phyloP scores from a whole-genome alignment of 805 yeast genomes.

The Starmerella apis region DNA sequence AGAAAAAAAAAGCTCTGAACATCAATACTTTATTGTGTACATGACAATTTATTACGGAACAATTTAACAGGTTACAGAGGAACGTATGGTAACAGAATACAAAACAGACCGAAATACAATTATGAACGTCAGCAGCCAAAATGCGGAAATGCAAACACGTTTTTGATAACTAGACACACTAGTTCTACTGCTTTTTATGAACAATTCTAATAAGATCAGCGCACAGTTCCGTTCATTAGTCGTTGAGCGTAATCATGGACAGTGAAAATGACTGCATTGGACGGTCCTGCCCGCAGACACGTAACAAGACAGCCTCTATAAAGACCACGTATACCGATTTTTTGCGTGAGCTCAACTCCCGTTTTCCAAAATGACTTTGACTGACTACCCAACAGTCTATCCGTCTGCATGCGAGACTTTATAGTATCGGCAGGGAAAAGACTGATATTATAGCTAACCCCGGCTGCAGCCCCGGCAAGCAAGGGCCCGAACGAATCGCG shows the following conservation, averaged over 20 bases:
- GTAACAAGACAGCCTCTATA: constrained; percentile 84
- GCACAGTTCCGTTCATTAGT: background rate
- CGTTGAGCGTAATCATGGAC: constrained; percentile 46
- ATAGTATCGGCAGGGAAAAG: constrained; percentile 86
- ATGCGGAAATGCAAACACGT: too few species aligned
- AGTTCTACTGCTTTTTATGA: too few species aligned
- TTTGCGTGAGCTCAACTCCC: constrained; percentile 34
- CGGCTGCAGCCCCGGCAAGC: constrained; percentile 77
- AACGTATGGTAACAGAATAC: too few species aligned
- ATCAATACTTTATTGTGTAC: too few species aligned
- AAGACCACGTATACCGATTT: constrained; percentile 58
- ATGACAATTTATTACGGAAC: too few species aligned
- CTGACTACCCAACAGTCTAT: constrained; percentile 33
- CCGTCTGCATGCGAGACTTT: constrained; percentile 75
- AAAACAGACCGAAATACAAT: too few species aligned
- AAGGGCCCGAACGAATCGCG: constrained; percentile 34
- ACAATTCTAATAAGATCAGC: too few species aligned
- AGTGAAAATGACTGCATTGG: constrained; percentile 78
- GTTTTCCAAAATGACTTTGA: constrained; percentile 34
- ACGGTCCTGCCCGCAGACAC: constrained; percentile 70
- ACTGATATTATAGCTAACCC: constrained; percentile 66
- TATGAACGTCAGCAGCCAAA: too few species aligned
- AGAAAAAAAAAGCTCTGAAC: too few species aligned
- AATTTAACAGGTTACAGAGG: too few species aligned
- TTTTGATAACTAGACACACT: too few species aligned